Percentiles rank a stretch among this genome's conserved stretches.
phyloP scores from a whole-genome alignment of 2,329 filamentous ascomycete genomes.

The Teratosphaeria zuluensis region DNA sequence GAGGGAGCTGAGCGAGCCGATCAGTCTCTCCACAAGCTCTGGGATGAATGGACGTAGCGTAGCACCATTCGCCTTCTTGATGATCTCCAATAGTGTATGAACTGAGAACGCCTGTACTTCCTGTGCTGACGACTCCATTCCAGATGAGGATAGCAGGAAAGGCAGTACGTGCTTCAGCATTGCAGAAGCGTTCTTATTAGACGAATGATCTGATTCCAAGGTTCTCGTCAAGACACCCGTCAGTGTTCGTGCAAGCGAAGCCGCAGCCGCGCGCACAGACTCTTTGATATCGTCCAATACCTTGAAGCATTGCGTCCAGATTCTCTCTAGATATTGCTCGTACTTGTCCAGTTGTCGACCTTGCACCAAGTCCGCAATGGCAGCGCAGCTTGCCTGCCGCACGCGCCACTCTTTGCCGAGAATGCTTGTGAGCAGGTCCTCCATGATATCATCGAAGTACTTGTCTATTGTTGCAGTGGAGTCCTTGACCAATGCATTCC shows the following conservation, averaged over 20 bases:
- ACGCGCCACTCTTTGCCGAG: slow-evolving; percentile 88
- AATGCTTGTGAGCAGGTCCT: slow-evolving; percentile 76
- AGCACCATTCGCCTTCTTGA: slow-evolving; percentile 73
- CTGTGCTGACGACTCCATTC: slow-evolving; percentile 77
- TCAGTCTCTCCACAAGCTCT: slow-evolving; percentile 67
- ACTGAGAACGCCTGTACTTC: slow-evolving; percentile 76
- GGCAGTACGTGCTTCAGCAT: slow-evolving; percentile 84
- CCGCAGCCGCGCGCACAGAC: slow-evolving; percentile 71
- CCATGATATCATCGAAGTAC: slow-evolving; percentile 82
- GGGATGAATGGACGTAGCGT: slow-evolving; percentile 72
- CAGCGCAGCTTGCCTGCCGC: slow-evolving; percentile 82
- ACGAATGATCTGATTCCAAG: slow-evolving; percentile 65
- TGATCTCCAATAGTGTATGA: slow-evolving; percentile 75
- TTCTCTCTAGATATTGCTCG: slow-evolving; percentile 70
- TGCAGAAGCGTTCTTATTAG: slow-evolving; percentile 55
- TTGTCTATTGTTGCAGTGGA: slow-evolving; percentile 63
- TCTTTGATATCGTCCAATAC: slow-evolving; percentile 95
- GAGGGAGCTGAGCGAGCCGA: slow-evolving; percentile 74
- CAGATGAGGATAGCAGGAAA: slow-evolving; percentile 80
- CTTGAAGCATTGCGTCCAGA: slow-evolving; percentile 79
- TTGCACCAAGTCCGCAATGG: slow-evolving; percentile 78
- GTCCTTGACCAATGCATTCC: slow-evolving; percentile 92
- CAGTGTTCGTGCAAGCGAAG: slow-evolving; percentile 71
- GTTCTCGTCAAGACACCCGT: slow-evolving; percentile 79
- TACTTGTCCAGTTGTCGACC: slow-evolving; percentile 61